A percentile compares a stretch with the other conserved stretches of the same genome.
phyloP scores from a whole-genome alignment of 805 yeast species.

The Candida tammaniensis region DNA sequence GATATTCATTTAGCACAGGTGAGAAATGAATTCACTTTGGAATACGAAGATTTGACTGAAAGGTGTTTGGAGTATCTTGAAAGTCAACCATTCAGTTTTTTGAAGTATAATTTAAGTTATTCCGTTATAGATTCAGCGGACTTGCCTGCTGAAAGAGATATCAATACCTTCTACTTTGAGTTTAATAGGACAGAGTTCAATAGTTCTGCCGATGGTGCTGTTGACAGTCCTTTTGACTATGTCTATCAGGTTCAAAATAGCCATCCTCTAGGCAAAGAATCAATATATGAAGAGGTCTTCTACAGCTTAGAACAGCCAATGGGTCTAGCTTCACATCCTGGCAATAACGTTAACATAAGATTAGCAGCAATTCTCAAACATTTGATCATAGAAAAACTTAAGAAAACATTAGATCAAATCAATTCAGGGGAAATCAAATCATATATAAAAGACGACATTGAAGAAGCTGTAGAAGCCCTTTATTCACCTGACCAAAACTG shows the following conservation, averaged over 20 bases:
- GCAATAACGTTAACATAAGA: slow-evolving; percentile 6
- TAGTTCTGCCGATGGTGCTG: no score
- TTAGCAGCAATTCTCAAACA: slow-evolving; percentile 8
- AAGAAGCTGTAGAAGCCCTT: neutral
- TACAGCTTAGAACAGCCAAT: neutral
- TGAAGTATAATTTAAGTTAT: slow-evolving; percentile 3
- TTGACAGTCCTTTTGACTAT: no score
- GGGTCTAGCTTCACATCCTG: slow-evolving; percentile 5
- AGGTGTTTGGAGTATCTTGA: neutral
- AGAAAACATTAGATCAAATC: neutral
- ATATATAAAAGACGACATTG: neutral
- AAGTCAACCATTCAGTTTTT: slow-evolving; percentile 1
- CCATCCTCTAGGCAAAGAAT: no score
- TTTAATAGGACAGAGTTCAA: slow-evolving; percentile 2
- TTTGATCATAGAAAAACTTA: slow-evolving; percentile 3
- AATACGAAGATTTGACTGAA: neutral
- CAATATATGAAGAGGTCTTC: slow-evolving; percentile 2
- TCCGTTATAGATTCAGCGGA: neutral
- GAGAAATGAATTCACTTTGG: neutral
- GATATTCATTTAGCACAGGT: slow-evolving; percentile 3
- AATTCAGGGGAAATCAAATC: neutral
- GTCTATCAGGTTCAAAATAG: no score
- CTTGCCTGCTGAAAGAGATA: neutral
- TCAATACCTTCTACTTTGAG: slow-evolving; percentile 3
- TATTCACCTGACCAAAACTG: slow-evolving; percentile 4